Percentiles rank a stretch among this genome's conserved stretches.
Evolutionary conservation across 805 yeast genomes (phyloP).

Genomic region (Groenewaldozyma salmanticensis): DNA sequence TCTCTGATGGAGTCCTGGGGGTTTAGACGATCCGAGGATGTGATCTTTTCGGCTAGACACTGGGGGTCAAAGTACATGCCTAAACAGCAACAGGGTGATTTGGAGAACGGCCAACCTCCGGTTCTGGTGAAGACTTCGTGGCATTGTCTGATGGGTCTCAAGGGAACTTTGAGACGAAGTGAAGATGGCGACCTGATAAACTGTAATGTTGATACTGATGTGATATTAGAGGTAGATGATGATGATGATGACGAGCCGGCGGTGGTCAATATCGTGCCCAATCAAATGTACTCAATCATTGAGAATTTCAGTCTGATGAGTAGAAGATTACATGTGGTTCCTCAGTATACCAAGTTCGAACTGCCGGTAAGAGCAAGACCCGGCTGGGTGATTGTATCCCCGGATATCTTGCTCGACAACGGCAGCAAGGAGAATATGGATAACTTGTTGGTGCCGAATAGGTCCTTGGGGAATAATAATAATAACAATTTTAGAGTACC

Average conservation of each 20-base stretch:
- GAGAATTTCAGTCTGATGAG: slow-evolving; percentile 83
- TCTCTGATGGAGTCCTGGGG: slow-evolving; percentile 42
- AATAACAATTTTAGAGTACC: slow-evolving; percentile 50
- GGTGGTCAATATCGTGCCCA: slow-evolving; percentile 45
- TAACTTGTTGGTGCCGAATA: slow-evolving; percentile 31
- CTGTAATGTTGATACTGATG: slow-evolving; percentile 86
- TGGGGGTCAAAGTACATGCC: slow-evolving; percentile 60
- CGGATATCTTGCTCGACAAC: slow-evolving; percentile 69
- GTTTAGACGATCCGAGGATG: slow-evolving; percentile 82
- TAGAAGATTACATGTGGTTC: slow-evolving; percentile 76
- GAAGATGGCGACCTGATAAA: slow-evolving; percentile 78
- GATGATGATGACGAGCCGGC: slow-evolving; percentile 5
- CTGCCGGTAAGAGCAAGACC: slow-evolving; percentile 58
- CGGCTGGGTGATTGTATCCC: slow-evolving; percentile 89
- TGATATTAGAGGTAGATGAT: slow-evolving; percentile 52
- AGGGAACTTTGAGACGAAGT: slow-evolving; percentile 85
- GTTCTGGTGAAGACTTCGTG: slow-evolving; percentile 60
- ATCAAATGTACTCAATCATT: slow-evolving; percentile 66
- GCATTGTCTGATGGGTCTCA: slow-evolving; percentile 98
- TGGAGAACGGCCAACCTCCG: slow-evolving; percentile 31
- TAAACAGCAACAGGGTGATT: slow-evolving; percentile 31
- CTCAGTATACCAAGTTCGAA: slow-evolving; percentile 51
- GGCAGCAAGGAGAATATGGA: slow-evolving; percentile 30
- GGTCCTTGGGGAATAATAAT: no score
- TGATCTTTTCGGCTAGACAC: slow-evolving; percentile 70